These are phyloP conservation scores for Claviceps sp. DNA, from an alignment of 2,329 filamentous ascomycete genomes.

Conservation along the genomic window DNA sequence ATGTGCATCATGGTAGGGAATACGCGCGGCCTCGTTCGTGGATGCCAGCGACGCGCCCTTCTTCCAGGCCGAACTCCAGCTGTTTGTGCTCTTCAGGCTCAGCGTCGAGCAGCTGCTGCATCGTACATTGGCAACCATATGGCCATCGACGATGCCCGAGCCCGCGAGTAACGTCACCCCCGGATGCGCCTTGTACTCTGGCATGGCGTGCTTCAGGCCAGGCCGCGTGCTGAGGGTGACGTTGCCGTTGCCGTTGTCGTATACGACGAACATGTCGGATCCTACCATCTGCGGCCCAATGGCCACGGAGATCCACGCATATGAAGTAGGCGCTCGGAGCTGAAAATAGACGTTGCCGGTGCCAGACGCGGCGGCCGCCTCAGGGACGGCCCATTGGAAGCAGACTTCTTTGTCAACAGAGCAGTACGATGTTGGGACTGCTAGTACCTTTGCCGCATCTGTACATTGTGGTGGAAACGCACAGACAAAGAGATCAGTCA, in stretches of 20 bases:
- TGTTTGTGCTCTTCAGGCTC: slow-evolving; percentile 24
- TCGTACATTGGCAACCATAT: slow-evolving; percentile 46
- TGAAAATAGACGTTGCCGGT: slow-evolving; percentile 48
- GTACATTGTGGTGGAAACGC: neutral
- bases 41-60: slow-evolving; percentile 31
- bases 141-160: slow-evolving; percentile 37
- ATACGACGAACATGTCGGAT: slow-evolving; percentile 50
- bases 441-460: slow-evolving; percentile 12
- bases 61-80: slow-evolving; percentile 44
- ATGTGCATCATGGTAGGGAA: slow-evolving; percentile 33
- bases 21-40: slow-evolving; percentile 22
- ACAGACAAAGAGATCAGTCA: neutral
- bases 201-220: slow-evolving; percentile 33
- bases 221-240: slow-evolving; percentile 46
- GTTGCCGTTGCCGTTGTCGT: slow-evolving; percentile 43
- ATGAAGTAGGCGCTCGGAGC: slow-evolving; percentile 38
- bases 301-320: slow-evolving; percentile 45
- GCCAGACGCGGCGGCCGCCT: slow-evolving; percentile 30
- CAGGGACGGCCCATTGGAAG: slow-evolving; percentile 42
- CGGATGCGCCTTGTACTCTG: slow-evolving; percentile 28
- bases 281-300: slow-evolving; percentile 41
- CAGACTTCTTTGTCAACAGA: slow-evolving; percentile 30
- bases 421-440: slow-evolving; percentile 25
- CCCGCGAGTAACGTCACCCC: slow-evolving; percentile 42
- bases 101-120: slow-evolving; percentile 40